Evolutionary conservation across 2,329 filamentous ascomycete genomes (phyloP).

Genomic region (Cercospora beticola): DNA sequence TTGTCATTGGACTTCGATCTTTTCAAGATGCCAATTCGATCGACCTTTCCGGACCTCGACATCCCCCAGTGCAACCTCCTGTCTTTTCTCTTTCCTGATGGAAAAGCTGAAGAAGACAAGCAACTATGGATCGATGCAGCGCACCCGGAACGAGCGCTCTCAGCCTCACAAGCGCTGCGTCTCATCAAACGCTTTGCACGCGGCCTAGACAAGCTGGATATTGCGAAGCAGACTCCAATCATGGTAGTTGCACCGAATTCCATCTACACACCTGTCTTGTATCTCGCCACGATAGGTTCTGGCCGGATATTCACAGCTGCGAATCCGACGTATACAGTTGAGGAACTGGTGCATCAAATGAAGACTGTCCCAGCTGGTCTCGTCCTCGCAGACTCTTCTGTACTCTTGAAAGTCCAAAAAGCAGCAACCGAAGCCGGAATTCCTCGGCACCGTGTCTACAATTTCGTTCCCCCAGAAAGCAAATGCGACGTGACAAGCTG

Average conservation of each 20-base stretch:
- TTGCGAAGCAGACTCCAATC: conserved; percentile 61
- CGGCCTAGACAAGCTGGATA: conserved; percentile 44
- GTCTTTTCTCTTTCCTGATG: conserved; percentile 12
- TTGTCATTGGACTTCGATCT: background rate
- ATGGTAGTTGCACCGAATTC: conserved; percentile 58
- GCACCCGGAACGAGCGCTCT: background rate
- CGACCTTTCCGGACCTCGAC: conserved; percentile 1
- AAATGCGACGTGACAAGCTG: conserved; percentile 4
- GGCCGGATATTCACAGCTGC: conserved; percentile 71
- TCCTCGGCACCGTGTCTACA: conserved; percentile 57
- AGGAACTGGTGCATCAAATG: conserved; percentile 75
- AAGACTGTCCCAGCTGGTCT: conserved; percentile 67
- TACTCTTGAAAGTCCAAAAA: conserved; percentile 55
- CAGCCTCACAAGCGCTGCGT: conserved; percentile 6
- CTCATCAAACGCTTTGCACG: conserved; percentile 67
- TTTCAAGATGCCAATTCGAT: conserved; percentile 8
- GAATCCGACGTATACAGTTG: conserved; percentile 66
- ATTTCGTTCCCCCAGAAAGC: conserved; percentile 39
- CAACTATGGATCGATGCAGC: conserved; percentile 17
- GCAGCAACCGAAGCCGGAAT: conserved; percentile 61
- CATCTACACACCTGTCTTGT: conserved; percentile 45
- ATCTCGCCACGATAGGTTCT: conserved; percentile 68
- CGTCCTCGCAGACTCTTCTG: conserved; percentile 58
- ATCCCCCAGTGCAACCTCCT: conserved; percentile 16
- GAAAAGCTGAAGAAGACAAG: conserved; percentile 5